Conservation (phyloP, 805 yeast species). For the Teunomyces cretensis region DNA sequence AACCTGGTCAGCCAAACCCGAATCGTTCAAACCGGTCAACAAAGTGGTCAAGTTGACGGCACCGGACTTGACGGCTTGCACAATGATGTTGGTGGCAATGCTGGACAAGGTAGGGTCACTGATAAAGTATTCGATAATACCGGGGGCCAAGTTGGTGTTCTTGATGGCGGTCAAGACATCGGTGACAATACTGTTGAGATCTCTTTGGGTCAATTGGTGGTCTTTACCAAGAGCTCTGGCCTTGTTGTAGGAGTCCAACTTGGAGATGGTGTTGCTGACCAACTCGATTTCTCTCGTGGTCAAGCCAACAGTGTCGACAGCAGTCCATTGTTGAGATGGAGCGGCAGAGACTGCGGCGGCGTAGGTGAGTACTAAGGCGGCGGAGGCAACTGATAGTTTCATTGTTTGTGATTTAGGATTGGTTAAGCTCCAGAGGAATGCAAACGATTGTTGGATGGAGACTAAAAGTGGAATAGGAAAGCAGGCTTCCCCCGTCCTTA, state of each 20-base stretch:
- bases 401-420: conserved; percentile 5
- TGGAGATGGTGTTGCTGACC: conserved; percentile 26
- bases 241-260: conserved; percentile 25
- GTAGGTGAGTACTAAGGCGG: conserved; percentile 8
- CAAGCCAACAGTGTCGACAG: conserved; percentile 17
- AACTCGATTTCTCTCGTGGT: conserved; percentile 19
- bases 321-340: conserved; percentile 13
- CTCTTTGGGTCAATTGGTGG: conserved; percentile 36
- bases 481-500: not conserved
- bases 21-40: conserved; percentile 39
- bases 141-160: conserved; percentile 37
- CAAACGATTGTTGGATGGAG: conserved; percentile 4
- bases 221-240: conserved; percentile 26
- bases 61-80: conserved; percentile 31
- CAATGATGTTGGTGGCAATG: conserved; percentile 27
- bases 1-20: conserved; percentile 41
- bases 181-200: conserved; percentile 36
- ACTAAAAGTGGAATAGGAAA: not conserved
- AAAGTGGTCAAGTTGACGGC: conserved; percentile 34
- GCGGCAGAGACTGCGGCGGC: conserved; percentile 22
- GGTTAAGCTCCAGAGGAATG: not conserved
- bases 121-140: conserved; percentile 32
- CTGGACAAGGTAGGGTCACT: conserved; percentile 31
- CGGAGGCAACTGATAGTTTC: conserved; percentile 12
- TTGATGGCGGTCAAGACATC: conserved; percentile 38